These are phyloP conservation scores for Candida coleopterorum DNA, from an alignment of 805 yeast genomes.

Conservation along the genomic window DNA sequence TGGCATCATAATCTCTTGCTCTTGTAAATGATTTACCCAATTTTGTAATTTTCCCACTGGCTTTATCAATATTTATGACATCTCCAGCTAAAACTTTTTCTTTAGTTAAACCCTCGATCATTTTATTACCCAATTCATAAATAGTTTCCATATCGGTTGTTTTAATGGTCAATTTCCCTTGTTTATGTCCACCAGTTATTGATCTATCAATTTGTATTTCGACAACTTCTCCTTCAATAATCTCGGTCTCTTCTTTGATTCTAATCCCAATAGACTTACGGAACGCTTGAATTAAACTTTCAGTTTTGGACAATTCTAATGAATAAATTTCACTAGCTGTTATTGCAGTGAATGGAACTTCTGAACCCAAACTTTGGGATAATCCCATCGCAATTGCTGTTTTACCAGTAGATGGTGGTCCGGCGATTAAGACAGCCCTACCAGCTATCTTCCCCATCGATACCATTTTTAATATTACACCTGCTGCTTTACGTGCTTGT, in stretches of 20 bases:
- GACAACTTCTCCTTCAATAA: conserved; percentile 98
- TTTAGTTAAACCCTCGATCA: conserved; percentile 90
- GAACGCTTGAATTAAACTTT: conserved; percentile 93
- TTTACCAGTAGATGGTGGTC: conserved; percentile 98
- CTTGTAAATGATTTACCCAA: conserved; percentile 94
- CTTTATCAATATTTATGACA: conserved; percentile 91
- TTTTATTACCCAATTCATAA: conserved; percentile 88
- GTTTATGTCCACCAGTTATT: conserved; percentile 95
- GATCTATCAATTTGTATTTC: conserved; percentile 93
- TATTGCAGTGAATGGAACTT: conserved; percentile 92
- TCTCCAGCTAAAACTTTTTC: conserved; percentile 98
- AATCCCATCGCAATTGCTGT: conserved; percentile 97
- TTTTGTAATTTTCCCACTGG: conserved; percentile 89
- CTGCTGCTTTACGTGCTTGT: conserved; percentile 95
- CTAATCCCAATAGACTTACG: conserved; percentile 93
- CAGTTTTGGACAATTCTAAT: conserved; percentile 90
- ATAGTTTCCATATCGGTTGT: conserved; percentile 99
- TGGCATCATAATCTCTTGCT: conserved; percentile 96
- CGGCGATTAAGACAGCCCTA: conserved; percentile 90
- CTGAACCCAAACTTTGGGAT: conserved; percentile 64
- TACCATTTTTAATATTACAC: conserved; percentile 87
- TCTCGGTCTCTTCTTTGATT: conserved; percentile 94
- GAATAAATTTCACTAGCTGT: conserved; percentile 94
- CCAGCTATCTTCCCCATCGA: conserved; percentile 95
- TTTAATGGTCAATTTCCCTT: conserved; percentile 94